Conservation (phyloP, 2,329 filamentous ascomycete genomes). For the Alternaria sp. region DNA sequence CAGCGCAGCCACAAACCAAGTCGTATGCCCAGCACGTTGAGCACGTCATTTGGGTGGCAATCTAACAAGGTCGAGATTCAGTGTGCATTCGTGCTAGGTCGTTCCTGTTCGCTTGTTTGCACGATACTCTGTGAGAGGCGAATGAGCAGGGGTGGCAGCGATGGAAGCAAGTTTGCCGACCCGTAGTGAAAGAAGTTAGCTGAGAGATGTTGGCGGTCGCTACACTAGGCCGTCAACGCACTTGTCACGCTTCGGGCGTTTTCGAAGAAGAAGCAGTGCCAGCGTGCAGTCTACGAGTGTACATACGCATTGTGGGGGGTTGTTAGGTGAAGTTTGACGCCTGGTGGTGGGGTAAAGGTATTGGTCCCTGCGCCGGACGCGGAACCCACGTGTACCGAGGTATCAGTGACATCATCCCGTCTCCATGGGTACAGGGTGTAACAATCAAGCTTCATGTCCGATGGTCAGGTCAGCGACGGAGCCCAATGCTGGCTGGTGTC, state of each 20-base stretch:
- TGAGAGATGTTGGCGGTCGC: not conserved
- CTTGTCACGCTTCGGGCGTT: not conserved
- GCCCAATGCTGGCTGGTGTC: slow-evolving; percentile 3
- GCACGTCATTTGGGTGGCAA: slow-evolving; percentile 11
- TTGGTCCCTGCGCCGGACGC: slow-evolving; percentile 27
- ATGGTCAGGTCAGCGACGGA: slow-evolving; percentile 13
- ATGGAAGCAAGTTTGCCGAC: slow-evolving; percentile 13
- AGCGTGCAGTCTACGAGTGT: not conserved
- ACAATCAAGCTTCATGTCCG: slow-evolving; percentile 22
- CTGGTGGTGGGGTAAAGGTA: slow-evolving; percentile 17
- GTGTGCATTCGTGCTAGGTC: slow-evolving; percentile 13
- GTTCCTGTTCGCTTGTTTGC: slow-evolving; percentile 15
- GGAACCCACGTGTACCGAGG: slow-evolving; percentile 20
- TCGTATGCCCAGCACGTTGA: not conserved
- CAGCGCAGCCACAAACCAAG: slow-evolving; percentile 6
- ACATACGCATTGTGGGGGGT: not conserved
- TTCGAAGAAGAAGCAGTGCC: not conserved
- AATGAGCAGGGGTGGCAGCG: slow-evolving; percentile 20
- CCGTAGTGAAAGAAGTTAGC: not conserved
- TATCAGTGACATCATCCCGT: slow-evolving; percentile 31
- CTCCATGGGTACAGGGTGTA: slow-evolving; percentile 3
- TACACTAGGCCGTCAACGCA: not conserved
- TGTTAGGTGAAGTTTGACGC: not conserved
- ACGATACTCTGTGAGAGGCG: slow-evolving; percentile 9
- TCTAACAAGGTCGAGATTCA: slow-evolving; percentile 5